Conservation (phyloP, 306 rosid species). For the Castanea mollissima region DNA sequence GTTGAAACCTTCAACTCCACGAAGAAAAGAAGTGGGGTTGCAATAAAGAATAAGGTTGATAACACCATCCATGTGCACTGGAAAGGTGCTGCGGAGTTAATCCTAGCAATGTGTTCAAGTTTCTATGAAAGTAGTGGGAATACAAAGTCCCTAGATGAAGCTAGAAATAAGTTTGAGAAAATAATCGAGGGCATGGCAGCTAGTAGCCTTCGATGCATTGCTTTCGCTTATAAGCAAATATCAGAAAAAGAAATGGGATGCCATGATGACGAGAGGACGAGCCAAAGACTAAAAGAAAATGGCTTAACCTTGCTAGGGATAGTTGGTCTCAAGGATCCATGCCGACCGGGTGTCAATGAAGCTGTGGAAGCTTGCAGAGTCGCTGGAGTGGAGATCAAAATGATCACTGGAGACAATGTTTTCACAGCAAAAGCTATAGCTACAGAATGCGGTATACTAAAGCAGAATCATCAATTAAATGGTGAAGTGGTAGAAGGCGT, state of each 20-base stretch:
- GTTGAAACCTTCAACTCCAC: slow-evolving; percentile 84
- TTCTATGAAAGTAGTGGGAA: slow-evolving; percentile 50
- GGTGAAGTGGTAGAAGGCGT: slow-evolving; percentile 66
- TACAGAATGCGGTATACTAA: slow-evolving; percentile 80
- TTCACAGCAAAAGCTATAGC: slow-evolving; percentile 92
- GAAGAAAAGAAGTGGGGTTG: slow-evolving; percentile 82
- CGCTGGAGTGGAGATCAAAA: slow-evolving; percentile 77
- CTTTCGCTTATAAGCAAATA: slow-evolving; percentile 58
- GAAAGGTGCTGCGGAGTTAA: slow-evolving; percentile 93
- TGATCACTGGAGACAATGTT: slow-evolving; percentile 89
- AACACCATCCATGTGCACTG: slow-evolving; percentile 63
- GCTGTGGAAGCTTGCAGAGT: slow-evolving; percentile 61
- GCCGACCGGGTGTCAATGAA: slow-evolving; percentile 52
- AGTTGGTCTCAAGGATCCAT: slow-evolving; percentile 85
- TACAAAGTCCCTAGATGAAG: slow-evolving; percentile 44
- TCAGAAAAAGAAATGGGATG: slow-evolving; percentile 37
- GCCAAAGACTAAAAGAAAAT: slow-evolving; percentile 39
- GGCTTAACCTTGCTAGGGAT: slow-evolving; percentile 68
- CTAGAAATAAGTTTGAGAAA: slow-evolving; percentile 38
- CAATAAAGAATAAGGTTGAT: slow-evolving; percentile 42
- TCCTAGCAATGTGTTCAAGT: slow-evolving; percentile 66
- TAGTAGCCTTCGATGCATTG: slow-evolving; percentile 82
- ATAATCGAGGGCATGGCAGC: slow-evolving; percentile 87
- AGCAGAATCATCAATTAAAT: slow-evolving; percentile 1
- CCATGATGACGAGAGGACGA: slow-evolving; percentile 22